These are phyloP conservation scores for Pycnococcus provasolii DNA, from an alignment of 139 green algal species.

Conservation along the genomic window DNA sequence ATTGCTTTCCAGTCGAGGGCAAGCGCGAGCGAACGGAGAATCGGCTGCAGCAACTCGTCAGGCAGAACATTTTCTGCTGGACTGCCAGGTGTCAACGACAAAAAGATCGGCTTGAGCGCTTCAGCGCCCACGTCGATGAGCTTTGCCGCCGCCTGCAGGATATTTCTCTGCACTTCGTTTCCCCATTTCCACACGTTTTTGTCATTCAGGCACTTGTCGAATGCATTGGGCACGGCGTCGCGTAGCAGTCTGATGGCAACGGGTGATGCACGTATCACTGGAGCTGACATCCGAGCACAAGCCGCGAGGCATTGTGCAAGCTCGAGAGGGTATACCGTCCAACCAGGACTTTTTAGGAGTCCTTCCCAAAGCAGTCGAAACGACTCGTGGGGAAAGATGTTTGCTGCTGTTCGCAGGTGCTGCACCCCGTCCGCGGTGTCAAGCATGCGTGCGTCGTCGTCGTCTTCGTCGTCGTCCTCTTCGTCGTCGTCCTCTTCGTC, in stretches of 20 bases:
- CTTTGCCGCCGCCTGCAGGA: constrained; percentile 15
- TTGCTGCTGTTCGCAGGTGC: too few species aligned
- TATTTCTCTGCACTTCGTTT: constrained; percentile 28
- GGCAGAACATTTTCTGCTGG: constrained; percentile 7
- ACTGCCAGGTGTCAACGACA: not conserved
- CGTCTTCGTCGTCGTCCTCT: too few species aligned
- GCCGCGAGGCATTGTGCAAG: constrained; percentile 24
- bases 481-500: too few species aligned
- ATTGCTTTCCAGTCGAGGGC: constrained; percentile 21
- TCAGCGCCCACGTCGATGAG: constrained; percentile 26
- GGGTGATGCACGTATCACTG: not conserved
- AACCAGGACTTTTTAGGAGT: constrained; percentile 25
- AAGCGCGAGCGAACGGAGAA: constrained; percentile 11
- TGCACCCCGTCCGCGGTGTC: too few species aligned
- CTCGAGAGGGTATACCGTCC: constrained; percentile 31
- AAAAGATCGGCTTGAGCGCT: constrained; percentile 20
- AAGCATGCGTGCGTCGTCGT: too few species aligned
- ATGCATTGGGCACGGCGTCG: constrained; percentile 23
- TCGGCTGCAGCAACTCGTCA: constrained; percentile 5
- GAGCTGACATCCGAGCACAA: constrained; percentile 4
- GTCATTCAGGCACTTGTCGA: constrained; percentile 41
- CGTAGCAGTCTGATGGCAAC: constrained; percentile 23
- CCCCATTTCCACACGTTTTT: constrained; percentile 24
- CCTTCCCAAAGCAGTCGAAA: constrained; percentile 21
- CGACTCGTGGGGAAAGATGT: constrained; percentile 7